Conservation (phyloP, 108 stramenopile species). For the Skeletonema marinoi region DNA sequence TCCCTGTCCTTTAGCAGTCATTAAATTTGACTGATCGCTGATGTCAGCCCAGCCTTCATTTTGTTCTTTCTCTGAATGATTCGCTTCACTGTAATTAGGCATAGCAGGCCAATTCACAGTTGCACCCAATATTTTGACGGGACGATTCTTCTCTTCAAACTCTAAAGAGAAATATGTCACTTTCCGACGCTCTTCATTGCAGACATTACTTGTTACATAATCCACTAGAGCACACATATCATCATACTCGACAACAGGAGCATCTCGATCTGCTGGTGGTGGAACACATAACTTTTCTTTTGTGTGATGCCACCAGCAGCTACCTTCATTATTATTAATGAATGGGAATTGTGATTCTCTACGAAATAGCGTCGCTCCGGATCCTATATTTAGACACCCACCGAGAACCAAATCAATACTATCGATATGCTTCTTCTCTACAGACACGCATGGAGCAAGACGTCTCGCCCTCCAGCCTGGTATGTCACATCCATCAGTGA, state of each 20-base stretch:
- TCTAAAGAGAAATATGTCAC: slow-evolving; percentile 53
- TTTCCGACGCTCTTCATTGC: slow-evolving; percentile 8
- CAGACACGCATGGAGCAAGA: slow-evolving; percentile 35
- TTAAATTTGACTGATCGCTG: slow-evolving; percentile 9
- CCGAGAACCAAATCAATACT: slow-evolving; percentile 19
- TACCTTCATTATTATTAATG: slow-evolving; percentile 5
- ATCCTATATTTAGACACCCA: slow-evolving; percentile 65
- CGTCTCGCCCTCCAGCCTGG: slow-evolving; percentile 65
- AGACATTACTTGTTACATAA: neutral
- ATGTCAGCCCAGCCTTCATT: slow-evolving; percentile 25
- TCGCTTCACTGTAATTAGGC: slow-evolving; percentile 36
- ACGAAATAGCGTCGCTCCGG: slow-evolving; percentile 64
- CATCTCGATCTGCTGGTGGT: slow-evolving; percentile 19
- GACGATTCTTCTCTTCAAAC: slow-evolving; percentile 68
- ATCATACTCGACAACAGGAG: slow-evolving; percentile 19
- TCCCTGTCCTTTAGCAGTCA: slow-evolving; percentile 33
- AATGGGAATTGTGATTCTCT: slow-evolving; percentile 62
- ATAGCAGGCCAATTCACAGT: slow-evolving; percentile 69
- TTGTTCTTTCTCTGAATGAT: neutral
- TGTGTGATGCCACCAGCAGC: slow-evolving; percentile 48
- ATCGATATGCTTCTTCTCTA: neutral
- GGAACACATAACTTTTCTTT: slow-evolving; percentile 15
- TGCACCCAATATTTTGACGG: slow-evolving; percentile 70
- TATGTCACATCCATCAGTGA: slow-evolving; percentile 83
- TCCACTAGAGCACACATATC: slow-evolving; percentile 25